Evolutionary conservation across 768 basidiomycete species (phyloP), one percentile per base, ranked within the genome.

Genomic region (Hygrocybe punicea): DNA sequence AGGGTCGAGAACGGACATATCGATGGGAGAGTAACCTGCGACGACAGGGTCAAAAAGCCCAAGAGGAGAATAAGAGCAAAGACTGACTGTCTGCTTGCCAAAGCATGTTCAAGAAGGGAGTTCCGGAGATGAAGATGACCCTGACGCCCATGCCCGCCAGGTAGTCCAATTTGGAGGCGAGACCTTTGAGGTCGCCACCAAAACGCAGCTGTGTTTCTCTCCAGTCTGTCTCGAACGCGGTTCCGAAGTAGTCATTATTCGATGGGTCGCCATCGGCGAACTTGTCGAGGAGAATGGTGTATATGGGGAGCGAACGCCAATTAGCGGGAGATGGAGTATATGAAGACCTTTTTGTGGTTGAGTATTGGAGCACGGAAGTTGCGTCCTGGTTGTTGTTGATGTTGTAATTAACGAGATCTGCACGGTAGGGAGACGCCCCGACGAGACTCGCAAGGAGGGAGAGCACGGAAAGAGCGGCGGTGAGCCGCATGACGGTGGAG

Each of bases 81-180:
- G 33, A 82, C 92, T 67, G 53, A 94, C 93, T 93, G 81, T 96
- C 93, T 3, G 92, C 89, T 67, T 94, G 88, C 93, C 93, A 96
- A n/a, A 92, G 73, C 93, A 94, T 94, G 80, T 96, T 96, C 59
- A 97, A 59, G 71, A 93, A 97, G 52, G 87, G 84, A 1, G 94
- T 97, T 52, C 94, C 94, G 21, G 94, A 92, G 69, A 96, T 89
- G 75, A 92, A 97, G 63, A 97, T 84, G 51, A 85, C 80, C 63
- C 78, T 77, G 58, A 93, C 73, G 60, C 94, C 94, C 91, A 95
- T 94, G 60, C 90, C 91, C 45, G 91, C 78, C 16, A 97, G 77
- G 69, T 97, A 97, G 71, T 97, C 94, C 59, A 97, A 76, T 56
- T 81, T 85, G 19, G 82, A 69, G 45, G 80, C 72, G 57, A 96